These are phyloP conservation scores for Russula lepida DNA, from an alignment of 768 basidiomycete species.

Conservation along the genomic window DNA sequence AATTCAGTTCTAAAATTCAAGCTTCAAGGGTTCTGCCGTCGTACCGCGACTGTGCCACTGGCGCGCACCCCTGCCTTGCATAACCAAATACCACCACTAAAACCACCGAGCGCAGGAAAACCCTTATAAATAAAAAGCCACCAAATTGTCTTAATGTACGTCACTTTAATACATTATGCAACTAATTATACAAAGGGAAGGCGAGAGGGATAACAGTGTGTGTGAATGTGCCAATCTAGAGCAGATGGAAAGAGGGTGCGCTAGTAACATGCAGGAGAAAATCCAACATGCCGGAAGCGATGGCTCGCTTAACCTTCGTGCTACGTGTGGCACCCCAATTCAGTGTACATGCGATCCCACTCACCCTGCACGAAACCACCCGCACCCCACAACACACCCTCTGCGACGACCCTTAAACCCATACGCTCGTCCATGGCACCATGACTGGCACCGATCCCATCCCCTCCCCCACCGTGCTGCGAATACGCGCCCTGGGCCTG, in stretches of 20 bases:
- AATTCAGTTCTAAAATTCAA: no score
- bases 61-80: no score
- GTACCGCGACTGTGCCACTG: no score
- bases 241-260: no score
- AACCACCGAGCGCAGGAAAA: neutral
- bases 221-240: no score
- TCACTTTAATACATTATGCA: neutral
- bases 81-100: no score
- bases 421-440: conserved; percentile 11
- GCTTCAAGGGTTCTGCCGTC: no score
- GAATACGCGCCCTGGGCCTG: neutral
- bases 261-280: neutral
- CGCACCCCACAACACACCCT: conserved; percentile 51
- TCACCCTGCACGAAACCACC: conserved; percentile 61
- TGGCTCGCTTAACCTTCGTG: neutral
- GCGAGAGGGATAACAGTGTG: no score
- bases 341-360: conserved; percentile 33
- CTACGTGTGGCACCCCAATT: neutral
- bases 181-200: neutral
- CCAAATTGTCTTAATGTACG: neutral
- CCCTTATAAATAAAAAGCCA: neutral
- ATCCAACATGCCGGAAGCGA: neutral
- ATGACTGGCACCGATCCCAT: neutral
- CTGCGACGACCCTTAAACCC: conserved; percentile 40
- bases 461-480: neutral